A percentile compares a stretch with the other conserved stretches of the same genome.
Conservation (phyloP, 2,329 filamentous ascomycete genomes). For the Fusarium pseudograminearum region DNA sequence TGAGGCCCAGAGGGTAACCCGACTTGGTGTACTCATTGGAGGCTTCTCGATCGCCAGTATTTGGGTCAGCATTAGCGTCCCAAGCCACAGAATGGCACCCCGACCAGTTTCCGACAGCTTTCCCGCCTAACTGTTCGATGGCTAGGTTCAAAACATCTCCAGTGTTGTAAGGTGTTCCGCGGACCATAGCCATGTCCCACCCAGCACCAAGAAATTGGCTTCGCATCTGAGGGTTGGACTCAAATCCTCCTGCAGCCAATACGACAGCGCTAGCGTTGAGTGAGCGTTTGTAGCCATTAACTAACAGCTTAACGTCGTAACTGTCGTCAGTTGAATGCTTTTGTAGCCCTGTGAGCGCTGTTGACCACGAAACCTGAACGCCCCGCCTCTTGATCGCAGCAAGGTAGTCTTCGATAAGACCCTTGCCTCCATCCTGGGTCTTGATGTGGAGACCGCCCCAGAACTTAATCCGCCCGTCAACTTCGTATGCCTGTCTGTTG, state of each 20-base stretch:
- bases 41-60: conserved; percentile 13
- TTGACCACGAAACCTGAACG: conserved; percentile 13
- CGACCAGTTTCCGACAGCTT: conserved; percentile 16
- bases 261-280: background rate
- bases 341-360: background rate
- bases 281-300: rapidly evolving
- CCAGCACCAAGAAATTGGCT: conserved; percentile 61
- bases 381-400: conserved; percentile 2
- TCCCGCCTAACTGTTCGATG: background rate
- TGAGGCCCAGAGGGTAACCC: conserved; percentile 18
- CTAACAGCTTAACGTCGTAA: background rate
- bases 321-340: background rate
- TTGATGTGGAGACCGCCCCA: conserved; percentile 23
- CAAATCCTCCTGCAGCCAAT: conserved; percentile 16
- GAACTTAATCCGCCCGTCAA: conserved; percentile 17
- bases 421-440: conserved; percentile 19
- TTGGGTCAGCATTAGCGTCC: conserved; percentile 23
- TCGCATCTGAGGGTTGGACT: conserved; percentile 67
- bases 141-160: conserved; percentile 12
- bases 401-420: conserved; percentile 21
- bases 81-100: conserved; percentile 16
- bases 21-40: conserved; percentile 29
- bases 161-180: conserved; percentile 44
- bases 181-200: conserved; percentile 43
- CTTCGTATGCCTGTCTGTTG: conserved; percentile 18